These are phyloP conservation scores for Paramecium pentaurelia DNA, from an alignment of 73 alveolate species.

Conservation along the genomic window DNA sequence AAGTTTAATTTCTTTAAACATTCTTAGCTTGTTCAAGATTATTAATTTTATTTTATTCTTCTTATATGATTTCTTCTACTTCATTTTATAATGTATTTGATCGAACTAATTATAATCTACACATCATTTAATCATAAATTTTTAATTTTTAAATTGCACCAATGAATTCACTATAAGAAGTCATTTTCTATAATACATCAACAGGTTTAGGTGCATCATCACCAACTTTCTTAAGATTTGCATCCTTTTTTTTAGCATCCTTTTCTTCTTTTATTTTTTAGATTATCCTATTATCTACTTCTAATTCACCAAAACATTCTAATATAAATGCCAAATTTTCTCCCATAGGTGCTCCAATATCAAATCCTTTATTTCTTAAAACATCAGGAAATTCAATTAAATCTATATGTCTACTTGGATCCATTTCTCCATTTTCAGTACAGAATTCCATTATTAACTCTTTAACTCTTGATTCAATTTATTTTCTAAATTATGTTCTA, in stretches of 20 bases:
- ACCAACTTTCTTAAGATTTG: slow-evolving; percentile 62
- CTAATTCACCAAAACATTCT: slow-evolving; percentile 94
- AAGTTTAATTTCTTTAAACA: slow-evolving; percentile 63
- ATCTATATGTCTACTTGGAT: slow-evolving; percentile 80
- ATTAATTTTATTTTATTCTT: slow-evolving; percentile 67
- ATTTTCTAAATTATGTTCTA: slow-evolving; percentile 83
- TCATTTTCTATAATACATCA: slow-evolving; percentile 79
- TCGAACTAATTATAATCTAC: slow-evolving; percentile 71
- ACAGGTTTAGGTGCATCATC: slow-evolving; percentile 87
- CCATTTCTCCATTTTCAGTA: slow-evolving; percentile 92
- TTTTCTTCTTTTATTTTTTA: slow-evolving; percentile 70
- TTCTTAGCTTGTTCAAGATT: slow-evolving; percentile 58
- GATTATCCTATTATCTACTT: slow-evolving; percentile 72
- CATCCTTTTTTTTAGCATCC: slow-evolving; percentile 65
- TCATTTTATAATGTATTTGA: slow-evolving; percentile 50
- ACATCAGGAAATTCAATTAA: slow-evolving; percentile 78
- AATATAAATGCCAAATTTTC: slow-evolving; percentile 89
- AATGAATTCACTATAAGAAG: slow-evolving; percentile 87
- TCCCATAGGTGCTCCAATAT: slow-evolving; percentile 73
- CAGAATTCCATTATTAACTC: slow-evolving; percentile 86
- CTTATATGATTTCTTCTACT: slow-evolving; percentile 69
- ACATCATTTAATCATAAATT: slow-evolving; percentile 88
- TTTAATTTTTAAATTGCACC: slow-evolving; percentile 80
- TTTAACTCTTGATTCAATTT: slow-evolving; percentile 79
- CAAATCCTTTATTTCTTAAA: slow-evolving; percentile 81